Evolutionary conservation across 108 stramenopile species (phyloP).

Genomic region (Cylindrotheca fusiformis): DNA sequence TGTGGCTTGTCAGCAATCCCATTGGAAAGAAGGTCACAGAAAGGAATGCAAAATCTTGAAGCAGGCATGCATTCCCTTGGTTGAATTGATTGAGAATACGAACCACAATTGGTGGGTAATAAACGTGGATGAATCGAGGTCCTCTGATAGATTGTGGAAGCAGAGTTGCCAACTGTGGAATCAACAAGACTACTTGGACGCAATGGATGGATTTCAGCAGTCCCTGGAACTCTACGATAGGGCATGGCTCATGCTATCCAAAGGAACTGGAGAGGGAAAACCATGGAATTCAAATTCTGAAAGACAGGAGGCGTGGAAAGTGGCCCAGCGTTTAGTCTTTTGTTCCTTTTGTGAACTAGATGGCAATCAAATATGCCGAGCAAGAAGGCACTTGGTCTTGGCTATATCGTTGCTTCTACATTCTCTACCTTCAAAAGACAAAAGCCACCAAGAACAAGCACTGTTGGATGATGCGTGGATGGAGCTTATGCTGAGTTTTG

Average conservation of each 20-base stretch:
- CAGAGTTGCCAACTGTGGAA: conserved; percentile 28
- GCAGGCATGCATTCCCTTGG: conserved; percentile 25
- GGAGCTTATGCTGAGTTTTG: conserved; percentile 59
- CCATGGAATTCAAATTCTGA: too few species aligned
- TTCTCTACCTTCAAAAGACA: not conserved
- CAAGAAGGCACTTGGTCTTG: conserved; percentile 39
- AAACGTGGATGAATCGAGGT: not conserved
- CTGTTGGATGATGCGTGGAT: conserved; percentile 54
- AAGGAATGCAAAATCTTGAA: conserved; percentile 24
- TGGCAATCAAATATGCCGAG: conserved; percentile 32
- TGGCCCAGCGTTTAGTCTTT: conserved; percentile 47
- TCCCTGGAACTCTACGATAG: conserved; percentile 23
- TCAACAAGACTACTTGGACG: conserved; percentile 44
- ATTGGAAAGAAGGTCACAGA: conserved; percentile 46
- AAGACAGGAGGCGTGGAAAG: too few species aligned
- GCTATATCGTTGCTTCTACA: conserved; percentile 36
- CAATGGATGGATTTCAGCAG: conserved; percentile 51
- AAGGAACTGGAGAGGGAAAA: too few species aligned
- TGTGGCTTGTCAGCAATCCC: conserved; percentile 36
- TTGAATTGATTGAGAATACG: conserved; percentile 30
- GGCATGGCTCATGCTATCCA: too few species aligned
- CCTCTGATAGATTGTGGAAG: conserved; percentile 9
- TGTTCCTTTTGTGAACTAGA: conserved; percentile 63
- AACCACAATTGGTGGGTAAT: conserved; percentile 6
- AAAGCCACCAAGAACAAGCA: not conserved